Evolutionary conservation across 2,329 filamentous ascomycete species (phyloP), one percentile per base, ranked within the genome.

Genomic region (Thermomyces lanuginosus): DNA sequence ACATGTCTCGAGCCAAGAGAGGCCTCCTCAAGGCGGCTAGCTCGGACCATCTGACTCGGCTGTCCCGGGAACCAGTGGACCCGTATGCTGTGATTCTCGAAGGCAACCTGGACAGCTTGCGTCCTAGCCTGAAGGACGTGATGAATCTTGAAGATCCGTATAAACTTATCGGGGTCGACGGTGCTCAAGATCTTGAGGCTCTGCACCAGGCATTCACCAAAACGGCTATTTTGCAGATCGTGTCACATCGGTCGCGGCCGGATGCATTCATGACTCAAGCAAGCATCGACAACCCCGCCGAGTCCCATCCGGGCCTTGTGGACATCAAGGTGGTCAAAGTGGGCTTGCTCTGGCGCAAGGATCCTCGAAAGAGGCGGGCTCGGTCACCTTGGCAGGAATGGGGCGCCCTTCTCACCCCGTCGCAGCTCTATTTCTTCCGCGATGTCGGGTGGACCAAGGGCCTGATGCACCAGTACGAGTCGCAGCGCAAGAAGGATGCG

Each of bases 291-390:
- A 92, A 92, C 38, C 82, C 84, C 0, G 66, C 80, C 14, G 82
- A 89, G 35, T 80, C 82, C 1, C 80, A 89, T 37, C 81, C 83
- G 3, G 89, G 89, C 8, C 77, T 98, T 32, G 86, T 98, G 7
- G 86, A 95, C 51, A 92, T 98, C 46, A 92, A 92, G 41, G 78
- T 95, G 23, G 92, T 86, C 22, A 98, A 95, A 51, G 84, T 98
- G 26, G 89, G 89, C 3, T 60, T 92, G 2, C 51, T 98, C 16
- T 98, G 89, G 89, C 73, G 89, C 22, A 98, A 98, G 48, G 83
- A 92, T 37, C 60, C 67, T 1, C 93, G 92, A 57, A 92, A 86
- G 56, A 86, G 89, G 56, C 92, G 91, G 53, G 77, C 83, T 1
- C 70, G 86, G 22, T 93, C 86, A 7, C 86, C 89, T 1, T 98